Conservation (phyloP, 306 rosid genomes). For the Carpinus fangiana region DNA sequence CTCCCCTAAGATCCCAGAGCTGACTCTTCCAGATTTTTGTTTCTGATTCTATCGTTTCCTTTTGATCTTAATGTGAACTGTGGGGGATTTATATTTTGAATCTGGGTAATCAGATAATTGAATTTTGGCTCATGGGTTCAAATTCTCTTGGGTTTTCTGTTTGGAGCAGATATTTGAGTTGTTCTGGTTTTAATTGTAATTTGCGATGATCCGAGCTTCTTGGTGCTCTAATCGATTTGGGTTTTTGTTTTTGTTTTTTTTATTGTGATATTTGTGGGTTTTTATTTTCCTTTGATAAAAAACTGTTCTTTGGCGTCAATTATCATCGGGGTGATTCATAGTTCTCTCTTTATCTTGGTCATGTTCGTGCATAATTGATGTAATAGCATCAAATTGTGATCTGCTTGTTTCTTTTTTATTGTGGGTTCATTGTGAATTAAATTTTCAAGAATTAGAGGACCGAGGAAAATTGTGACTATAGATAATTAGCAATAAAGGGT, state of each 20-base stretch:
- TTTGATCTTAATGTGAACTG: background rate
- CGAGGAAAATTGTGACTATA: background rate
- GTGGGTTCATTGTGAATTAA: background rate
- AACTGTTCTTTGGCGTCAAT: background rate
- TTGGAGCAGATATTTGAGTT: background rate
- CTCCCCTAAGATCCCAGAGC: slow-evolving; percentile 6
- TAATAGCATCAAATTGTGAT: background rate
- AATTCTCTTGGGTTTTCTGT: slow-evolving; percentile 6
- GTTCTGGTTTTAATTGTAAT: background rate
- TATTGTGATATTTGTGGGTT: background rate
- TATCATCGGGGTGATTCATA: background rate
- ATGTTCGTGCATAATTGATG: background rate
- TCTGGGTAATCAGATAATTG: background rate
- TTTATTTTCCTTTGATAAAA: background rate
- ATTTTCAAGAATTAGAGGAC: background rate
- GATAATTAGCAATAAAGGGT: background rate
- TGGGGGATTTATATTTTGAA: slow-evolving; percentile 4
- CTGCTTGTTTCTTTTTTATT: background rate
- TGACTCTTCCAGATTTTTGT: background rate
- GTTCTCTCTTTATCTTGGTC: background rate
- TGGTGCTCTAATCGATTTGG: slow-evolving; percentile 2
- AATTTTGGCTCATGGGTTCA: background rate
- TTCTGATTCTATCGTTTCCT: background rate
- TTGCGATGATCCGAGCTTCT: slow-evolving; percentile 21
- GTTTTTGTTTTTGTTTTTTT: background rate